Conservation (phyloP, 2,329 filamentous ascomycete genomes). For the Sordariomycetes sp. region DNA sequence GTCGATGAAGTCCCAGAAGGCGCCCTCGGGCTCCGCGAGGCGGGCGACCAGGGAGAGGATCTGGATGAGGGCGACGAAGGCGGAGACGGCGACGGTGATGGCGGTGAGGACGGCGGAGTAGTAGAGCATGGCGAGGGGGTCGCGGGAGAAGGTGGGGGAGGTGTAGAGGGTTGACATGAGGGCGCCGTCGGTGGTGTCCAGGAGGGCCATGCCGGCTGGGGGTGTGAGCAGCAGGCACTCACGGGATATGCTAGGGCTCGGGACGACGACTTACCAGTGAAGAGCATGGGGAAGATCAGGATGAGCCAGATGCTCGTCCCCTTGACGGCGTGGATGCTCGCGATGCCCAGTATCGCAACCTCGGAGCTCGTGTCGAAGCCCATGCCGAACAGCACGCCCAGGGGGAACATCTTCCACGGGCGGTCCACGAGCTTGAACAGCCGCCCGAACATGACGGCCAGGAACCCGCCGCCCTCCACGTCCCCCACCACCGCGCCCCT, state of each 20-base stretch:
- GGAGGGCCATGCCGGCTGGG: conserved; percentile 79
- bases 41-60: conserved; percentile 69
- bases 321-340: conserved; percentile 72
- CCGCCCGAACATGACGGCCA: conserved; percentile 60
- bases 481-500: conserved; percentile 22
- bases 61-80: conserved; percentile 80
- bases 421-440: conserved; percentile 65
- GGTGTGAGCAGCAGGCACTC: neutral
- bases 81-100: conserved; percentile 73
- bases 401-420: conserved; percentile 93
- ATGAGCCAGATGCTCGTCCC: conserved; percentile 93
- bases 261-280: conserved; percentile 59
- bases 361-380: conserved; percentile 96
- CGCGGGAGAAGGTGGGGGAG: conserved; percentile 63
- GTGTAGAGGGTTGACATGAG: conserved; percentile 94
- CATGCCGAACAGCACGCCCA: conserved; percentile 80
- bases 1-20: conserved; percentile 86
- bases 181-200: conserved; percentile 87
- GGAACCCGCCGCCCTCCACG: conserved; percentile 65
- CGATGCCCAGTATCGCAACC: conserved; percentile 83
- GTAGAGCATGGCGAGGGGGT: conserved; percentile 83
- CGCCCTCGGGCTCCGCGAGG: conserved; percentile 59
- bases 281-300: conserved; percentile 79
- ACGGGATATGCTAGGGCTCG: neutral
- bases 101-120: conserved; percentile 82